Evolutionary conservation across 306 rosid species (phyloP), one percentile per base, ranked within the genome.

Genomic region (Pachyrhizus erosus): DNA sequence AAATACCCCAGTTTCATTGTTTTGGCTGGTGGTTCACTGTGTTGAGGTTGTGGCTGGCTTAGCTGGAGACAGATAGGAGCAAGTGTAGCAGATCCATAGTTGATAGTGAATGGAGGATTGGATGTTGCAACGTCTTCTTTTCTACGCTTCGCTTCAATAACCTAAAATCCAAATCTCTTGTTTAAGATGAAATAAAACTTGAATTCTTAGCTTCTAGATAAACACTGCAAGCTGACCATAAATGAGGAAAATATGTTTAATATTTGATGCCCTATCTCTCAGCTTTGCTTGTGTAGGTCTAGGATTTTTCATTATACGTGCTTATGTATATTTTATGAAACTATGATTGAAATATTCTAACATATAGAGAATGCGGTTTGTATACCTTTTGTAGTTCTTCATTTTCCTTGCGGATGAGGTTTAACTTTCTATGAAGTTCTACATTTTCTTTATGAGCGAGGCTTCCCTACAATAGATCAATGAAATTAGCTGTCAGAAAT

Each of bases 1-100:
- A 66, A 78, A 48, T 93, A 93, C 96, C 94, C 91, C 43, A 89
- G 77, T 68, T 80, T 84, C 73, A 83, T 87, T 75, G 86, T 78
- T 67, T 70, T 83, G 80, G 73, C 64, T 49, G 83, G 72, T 68
- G 42, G 67, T 73, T 84, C 86, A 26, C 60, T 80, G 81, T 78
- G 66, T 52, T 82, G 89, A 78, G 90, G 51, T n/a, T 67, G 83
- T 40, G 94, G 90, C 76, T 76, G 93, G 83, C 93, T 83, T 85
- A 91, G 91, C 86, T 87, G 89, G 73, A 91, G 93, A 68, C 78
- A 61, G 26, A 85, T 77, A 65, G 92, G 86, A 34, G 43, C 69
- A 21, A 69, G 83, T 57, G 81, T 60, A 8, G 83, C 85, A 77
- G 73, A 86, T 58, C 80, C 89, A 26, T 75, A 74, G 58, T 18